Conservation (phyloP, 2,329 filamentous ascomycete genomes). For the Phialophora verrucosa region DNA sequence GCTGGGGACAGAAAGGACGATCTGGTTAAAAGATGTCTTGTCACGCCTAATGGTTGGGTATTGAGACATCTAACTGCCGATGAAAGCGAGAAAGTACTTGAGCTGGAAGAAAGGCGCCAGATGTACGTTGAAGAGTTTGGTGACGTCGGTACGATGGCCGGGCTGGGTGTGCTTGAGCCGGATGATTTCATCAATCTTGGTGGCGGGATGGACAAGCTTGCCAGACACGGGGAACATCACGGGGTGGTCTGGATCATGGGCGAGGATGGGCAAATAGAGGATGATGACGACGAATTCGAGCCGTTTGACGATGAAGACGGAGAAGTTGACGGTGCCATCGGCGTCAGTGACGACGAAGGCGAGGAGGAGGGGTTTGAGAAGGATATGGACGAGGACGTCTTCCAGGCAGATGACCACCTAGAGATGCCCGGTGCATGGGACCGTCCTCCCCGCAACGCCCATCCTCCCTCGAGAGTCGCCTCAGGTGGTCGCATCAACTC, state of each 20-base stretch:
- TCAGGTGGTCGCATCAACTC: constrained; percentile 20
- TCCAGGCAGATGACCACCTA: constrained; percentile 15
- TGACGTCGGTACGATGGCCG: constrained; percentile 41
- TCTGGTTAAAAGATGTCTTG: constrained; percentile 51
- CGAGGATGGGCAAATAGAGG: constrained; percentile 28
- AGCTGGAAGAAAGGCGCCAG: constrained; percentile 50
- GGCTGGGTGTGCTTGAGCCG: constrained; percentile 41
- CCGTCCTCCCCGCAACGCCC: constrained; percentile 8
- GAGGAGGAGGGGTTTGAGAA: constrained; percentile 27
- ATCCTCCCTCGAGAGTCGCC: constrained; percentile 4
- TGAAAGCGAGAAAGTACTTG: constrained; percentile 54
- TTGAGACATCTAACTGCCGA: constrained; percentile 52
- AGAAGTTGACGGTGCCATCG: constrained; percentile 32
- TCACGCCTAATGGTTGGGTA: constrained; percentile 53
- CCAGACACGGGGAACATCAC: constrained; percentile 52
- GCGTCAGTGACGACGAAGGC: constrained; percentile 28
- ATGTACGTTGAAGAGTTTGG: constrained; percentile 48
- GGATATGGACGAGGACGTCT: constrained; percentile 22
- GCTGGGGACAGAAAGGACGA: constrained; percentile 41
- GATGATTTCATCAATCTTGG: constrained; percentile 52
- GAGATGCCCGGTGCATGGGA: constrained; percentile 34
- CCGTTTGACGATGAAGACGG: constrained; percentile 33
- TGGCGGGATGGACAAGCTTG: constrained; percentile 53
- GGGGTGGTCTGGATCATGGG: constrained; percentile 53
- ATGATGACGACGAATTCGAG: constrained; percentile 38